These are phyloP conservation scores for Myxozyma geophila DNA, from an alignment of 805 yeast species.

Conservation along the genomic window DNA sequence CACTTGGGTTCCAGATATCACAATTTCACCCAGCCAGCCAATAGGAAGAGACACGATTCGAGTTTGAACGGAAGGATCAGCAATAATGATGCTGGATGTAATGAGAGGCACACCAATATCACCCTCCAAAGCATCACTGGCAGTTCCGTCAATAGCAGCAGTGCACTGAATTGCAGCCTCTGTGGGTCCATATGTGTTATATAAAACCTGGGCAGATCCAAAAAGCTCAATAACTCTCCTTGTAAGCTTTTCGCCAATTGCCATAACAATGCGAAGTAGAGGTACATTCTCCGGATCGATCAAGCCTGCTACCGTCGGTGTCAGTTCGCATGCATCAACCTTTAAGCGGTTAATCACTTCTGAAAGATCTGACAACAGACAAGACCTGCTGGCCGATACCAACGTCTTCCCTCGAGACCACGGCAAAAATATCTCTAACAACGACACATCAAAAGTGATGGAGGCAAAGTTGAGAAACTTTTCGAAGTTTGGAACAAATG, in stretches of 20 bases:
- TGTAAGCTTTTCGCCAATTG: slow-evolving; percentile 40
- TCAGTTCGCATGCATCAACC: slow-evolving; percentile 37
- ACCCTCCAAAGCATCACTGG: slow-evolving; percentile 9
- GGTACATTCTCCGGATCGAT: slow-evolving; percentile 25
- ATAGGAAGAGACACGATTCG: slow-evolving; percentile 34
- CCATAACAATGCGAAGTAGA: slow-evolving; percentile 24
- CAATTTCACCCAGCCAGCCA: slow-evolving; percentile 42
- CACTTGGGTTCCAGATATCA: slow-evolving; percentile 41
- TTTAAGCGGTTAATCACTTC: slow-evolving; percentile 19
- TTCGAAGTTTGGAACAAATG: slow-evolving; percentile 33
- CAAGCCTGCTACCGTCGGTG: slow-evolving; percentile 40
- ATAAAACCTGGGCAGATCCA: slow-evolving; percentile 29
- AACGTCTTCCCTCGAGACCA: slow-evolving; percentile 33
- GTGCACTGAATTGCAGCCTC: slow-evolving; percentile 41
- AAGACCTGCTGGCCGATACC: slow-evolving; percentile 32
- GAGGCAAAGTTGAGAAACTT: slow-evolving; percentile 40
- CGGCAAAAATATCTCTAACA: slow-evolving; percentile 39
- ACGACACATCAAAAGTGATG: slow-evolving; percentile 40
- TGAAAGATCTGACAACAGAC: slow-evolving; percentile 30
- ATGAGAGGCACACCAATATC: slow-evolving; percentile 38
- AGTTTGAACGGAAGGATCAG: slow-evolving; percentile 7
- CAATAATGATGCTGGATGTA: slow-evolving; percentile 28
- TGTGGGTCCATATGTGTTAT: slow-evolving; percentile 41
- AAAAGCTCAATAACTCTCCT: slow-evolving; percentile 32
- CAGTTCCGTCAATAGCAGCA: slow-evolving; percentile 32